phyloP scores from a whole-genome alignment of 495 filamentous ascomycete genomes.

The Parathielavia hyrcaniae region DNA sequence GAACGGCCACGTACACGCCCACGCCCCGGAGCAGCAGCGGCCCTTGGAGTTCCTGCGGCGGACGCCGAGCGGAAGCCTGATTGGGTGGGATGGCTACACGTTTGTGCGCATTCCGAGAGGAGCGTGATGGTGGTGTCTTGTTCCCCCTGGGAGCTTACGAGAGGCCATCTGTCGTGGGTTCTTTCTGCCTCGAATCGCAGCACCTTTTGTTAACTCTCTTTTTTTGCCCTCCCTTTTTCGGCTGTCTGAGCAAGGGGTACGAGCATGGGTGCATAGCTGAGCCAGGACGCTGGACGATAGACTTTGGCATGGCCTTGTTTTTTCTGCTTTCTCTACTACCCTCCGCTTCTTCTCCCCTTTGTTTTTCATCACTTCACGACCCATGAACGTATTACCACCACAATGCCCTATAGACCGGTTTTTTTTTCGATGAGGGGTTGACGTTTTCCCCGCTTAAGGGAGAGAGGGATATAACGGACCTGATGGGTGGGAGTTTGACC shows the following conservation, averaged over 20 bases:
- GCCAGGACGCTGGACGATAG: too few species aligned
- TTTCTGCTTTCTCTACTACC: too few species aligned
- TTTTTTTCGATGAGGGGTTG: background rate
- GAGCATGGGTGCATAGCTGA: too few species aligned
- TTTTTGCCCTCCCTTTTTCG: too few species aligned
- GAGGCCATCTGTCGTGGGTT: too few species aligned
- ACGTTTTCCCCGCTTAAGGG: background rate
- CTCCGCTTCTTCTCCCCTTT: background rate
- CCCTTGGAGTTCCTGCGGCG: background rate
- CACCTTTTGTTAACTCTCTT: too few species aligned
- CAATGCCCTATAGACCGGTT: background rate
- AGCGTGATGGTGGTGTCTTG: background rate
- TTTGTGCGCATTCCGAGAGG: background rate
- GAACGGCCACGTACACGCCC: background rate
- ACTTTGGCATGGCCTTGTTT: too few species aligned
- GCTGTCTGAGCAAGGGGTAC: too few species aligned
- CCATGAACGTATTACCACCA: background rate
- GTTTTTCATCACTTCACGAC: background rate
- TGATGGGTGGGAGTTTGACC: background rate
- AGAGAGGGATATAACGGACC: background rate
- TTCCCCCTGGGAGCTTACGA: background rate
- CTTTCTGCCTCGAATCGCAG: too few species aligned
- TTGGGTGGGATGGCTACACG: background rate
- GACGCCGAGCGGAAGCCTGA: background rate
- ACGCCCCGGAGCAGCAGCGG: background rate